Evolutionary conservation across 2,329 filamentous ascomycete species (phyloP).

Genomic region (Cladophialophora chaetospira): DNA sequence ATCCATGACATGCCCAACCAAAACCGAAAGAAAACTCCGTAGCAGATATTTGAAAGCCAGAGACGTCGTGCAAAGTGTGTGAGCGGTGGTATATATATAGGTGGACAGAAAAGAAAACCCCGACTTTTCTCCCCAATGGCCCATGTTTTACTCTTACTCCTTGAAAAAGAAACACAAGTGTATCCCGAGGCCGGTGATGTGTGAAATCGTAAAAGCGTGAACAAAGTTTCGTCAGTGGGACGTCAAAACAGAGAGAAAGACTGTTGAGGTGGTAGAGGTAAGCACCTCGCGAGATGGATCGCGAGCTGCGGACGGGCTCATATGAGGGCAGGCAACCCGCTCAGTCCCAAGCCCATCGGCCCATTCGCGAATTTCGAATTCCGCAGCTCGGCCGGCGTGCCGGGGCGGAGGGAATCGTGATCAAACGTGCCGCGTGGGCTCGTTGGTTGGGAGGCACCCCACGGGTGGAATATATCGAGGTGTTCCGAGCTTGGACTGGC

Average conservation of each 20-base stretch:
- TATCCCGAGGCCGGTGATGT: not conserved
- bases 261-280: too few species aligned
- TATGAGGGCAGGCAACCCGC: constrained; percentile 6
- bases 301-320: too few species aligned
- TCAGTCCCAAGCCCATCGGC: not conserved
- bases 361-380: not conserved
- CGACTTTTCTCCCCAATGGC: not conserved
- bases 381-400: not conserved
- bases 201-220: too few species aligned
- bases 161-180: not conserved
- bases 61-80: not conserved
- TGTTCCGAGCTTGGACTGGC: not conserved
- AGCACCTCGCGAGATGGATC: too few species aligned
- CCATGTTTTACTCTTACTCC: not conserved
- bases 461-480: constrained; percentile 1
- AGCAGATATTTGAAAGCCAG: not conserved
- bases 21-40: not conserved
- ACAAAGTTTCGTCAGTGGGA: not conserved
- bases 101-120: not conserved
- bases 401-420: not conserved
- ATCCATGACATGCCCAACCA: not conserved
- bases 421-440: not conserved
- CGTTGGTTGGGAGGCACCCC: not conserved
- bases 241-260: not conserved
- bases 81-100: not conserved